phyloP scores from a whole-genome alignment of 2,329 filamentous ascomycete species.

The Alternaria alternata region DNA sequence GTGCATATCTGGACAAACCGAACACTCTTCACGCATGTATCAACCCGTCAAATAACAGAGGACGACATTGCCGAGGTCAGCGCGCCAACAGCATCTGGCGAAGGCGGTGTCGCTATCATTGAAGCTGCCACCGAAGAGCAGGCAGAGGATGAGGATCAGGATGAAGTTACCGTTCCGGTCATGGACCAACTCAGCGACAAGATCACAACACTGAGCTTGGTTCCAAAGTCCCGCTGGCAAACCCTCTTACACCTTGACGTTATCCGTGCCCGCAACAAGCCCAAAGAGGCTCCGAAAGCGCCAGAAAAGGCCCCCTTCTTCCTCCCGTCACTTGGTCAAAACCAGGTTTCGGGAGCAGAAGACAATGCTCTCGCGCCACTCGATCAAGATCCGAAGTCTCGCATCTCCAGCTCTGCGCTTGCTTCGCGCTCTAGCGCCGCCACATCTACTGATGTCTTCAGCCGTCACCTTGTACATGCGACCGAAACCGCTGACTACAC shows the following conservation, averaged over 20 bases:
- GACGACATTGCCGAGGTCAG: slow-evolving; percentile 71
- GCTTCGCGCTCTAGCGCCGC: slow-evolving; percentile 42
- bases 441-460: slow-evolving; percentile 53
- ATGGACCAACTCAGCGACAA: slow-evolving; percentile 82
- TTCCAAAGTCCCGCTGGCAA: slow-evolving; percentile 93
- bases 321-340: slow-evolving; percentile 71
- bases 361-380: slow-evolving; percentile 21
- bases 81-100: slow-evolving; percentile 80
- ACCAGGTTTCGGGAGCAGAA: slow-evolving; percentile 25
- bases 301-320: slow-evolving; percentile 98
- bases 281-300: slow-evolving; percentile 86
- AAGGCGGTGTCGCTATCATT: slow-evolving; percentile 77
- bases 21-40: slow-evolving; percentile 86
- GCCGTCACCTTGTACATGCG: slow-evolving; percentile 56
- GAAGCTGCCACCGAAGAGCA: slow-evolving; percentile 75
- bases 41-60: slow-evolving; percentile 84
- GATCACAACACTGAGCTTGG: slow-evolving; percentile 86
- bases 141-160: slow-evolving; percentile 55
- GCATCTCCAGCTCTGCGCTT: slow-evolving; percentile 46
- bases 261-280: slow-evolving; percentile 92
- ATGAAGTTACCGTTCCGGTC: slow-evolving; percentile 54
- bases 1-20: slow-evolving; percentile 98
- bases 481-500: slow-evolving; percentile 67
- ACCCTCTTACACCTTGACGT: slow-evolving; percentile 90
- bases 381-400: slow-evolving; percentile 34